Evolutionary conservation across 1,284 basidiomycete genomes (phyloP).

Genomic region (Fomitopsis palustris): DNA sequence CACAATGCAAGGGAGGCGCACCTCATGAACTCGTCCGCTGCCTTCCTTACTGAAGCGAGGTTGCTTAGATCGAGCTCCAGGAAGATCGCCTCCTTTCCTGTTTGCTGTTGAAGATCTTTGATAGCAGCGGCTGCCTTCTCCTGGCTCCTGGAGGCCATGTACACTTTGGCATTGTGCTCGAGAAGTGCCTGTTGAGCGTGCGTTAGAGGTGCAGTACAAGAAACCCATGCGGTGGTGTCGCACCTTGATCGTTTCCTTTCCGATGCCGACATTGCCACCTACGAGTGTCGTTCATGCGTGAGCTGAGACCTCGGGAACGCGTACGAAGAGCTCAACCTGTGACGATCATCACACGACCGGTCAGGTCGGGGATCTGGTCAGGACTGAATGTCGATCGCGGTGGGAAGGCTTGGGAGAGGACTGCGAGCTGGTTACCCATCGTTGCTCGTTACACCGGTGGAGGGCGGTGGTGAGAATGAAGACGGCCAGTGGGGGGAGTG

Average conservation of each 20-base stretch:
- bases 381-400: conserved; percentile 40
- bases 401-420: conserved; percentile 21
- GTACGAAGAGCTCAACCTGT: conserved; percentile 27
- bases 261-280: conserved; percentile 20
- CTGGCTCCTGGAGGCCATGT: conserved; percentile 44
- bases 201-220: neutral
- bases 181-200: conserved; percentile 31
- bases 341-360: conserved; percentile 40
- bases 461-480: neutral
- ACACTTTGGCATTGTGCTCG: conserved; percentile 48
- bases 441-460: neutral
- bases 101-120: conserved; percentile 31
- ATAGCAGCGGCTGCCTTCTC: conserved; percentile 43
- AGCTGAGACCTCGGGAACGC: neutral
- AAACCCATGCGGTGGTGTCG: neutral
- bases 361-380: conserved; percentile 49
- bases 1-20: neutral
- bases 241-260: conserved; percentile 21
- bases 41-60: conserved; percentile 37
- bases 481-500: neutral
- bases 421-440: conserved; percentile 1
- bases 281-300: neutral
- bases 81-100: conserved; percentile 37
- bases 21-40: conserved; percentile 37
- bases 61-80: conserved; percentile 50